These are phyloP conservation scores for Elsinoe batatas DNA, from an alignment of 2,329 filamentous ascomycete species.

Conservation along the genomic window DNA sequence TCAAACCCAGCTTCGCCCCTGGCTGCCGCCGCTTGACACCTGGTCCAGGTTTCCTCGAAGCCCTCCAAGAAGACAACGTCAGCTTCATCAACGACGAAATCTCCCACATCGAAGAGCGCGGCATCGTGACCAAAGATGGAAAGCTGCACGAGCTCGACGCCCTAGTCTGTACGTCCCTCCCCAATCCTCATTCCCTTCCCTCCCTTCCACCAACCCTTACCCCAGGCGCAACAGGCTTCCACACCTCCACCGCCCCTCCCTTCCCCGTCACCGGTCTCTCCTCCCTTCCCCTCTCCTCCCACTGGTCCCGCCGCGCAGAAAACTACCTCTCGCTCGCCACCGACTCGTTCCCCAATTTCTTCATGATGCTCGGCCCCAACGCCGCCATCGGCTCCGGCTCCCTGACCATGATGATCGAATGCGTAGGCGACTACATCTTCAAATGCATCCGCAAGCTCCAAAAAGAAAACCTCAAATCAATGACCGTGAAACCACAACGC, in stretches of 20 bases:
- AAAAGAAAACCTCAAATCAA: conserved; percentile 32
- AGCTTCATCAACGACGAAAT: conserved; percentile 34
- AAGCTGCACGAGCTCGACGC: conserved; percentile 31
- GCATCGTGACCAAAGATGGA: conserved; percentile 34
- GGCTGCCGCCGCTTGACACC: conserved; percentile 43
- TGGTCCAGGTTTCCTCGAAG: conserved; percentile 43
- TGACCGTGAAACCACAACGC: conserved; percentile 37
- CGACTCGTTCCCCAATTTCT: conserved; percentile 29
- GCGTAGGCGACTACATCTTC: conserved; percentile 28
- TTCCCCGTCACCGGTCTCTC: conserved; percentile 29
- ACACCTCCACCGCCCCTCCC: conserved; percentile 29
- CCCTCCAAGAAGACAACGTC: conserved; percentile 39
- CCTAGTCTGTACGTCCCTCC: conserved; percentile 27
- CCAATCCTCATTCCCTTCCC: neutral
- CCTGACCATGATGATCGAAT: conserved; percentile 34
- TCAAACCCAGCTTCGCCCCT: conserved; percentile 35
- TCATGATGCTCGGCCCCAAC: conserved; percentile 35
- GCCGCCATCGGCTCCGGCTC: conserved; percentile 31
- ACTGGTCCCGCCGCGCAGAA: conserved; percentile 28
- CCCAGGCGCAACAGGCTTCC: conserved; percentile 34
- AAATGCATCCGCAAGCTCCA: conserved; percentile 22
- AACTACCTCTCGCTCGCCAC: conserved; percentile 18
- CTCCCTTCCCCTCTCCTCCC: conserved; percentile 23
- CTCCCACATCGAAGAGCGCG: conserved; percentile 27
- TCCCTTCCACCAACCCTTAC: neutral